Evolutionary conservation across 129 eudicot species (phyloP).

Genomic region (Mikania micrantha): DNA sequence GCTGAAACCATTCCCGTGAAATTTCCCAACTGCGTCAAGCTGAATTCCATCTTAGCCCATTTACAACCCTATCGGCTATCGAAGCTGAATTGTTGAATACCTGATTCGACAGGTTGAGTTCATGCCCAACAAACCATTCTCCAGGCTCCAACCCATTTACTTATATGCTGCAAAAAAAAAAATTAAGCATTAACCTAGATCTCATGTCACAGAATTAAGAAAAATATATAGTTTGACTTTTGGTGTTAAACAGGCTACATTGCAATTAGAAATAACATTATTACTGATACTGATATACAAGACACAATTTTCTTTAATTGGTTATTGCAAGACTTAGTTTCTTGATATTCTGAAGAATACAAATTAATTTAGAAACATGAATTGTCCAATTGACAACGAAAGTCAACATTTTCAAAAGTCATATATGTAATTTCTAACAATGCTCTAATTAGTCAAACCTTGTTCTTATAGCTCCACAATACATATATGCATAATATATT

Average conservation of each 20-base stretch:
- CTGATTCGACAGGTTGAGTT: not conserved
- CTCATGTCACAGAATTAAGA: not conserved
- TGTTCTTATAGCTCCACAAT: not conserved
- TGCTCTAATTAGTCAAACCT: too few relatives aligned
- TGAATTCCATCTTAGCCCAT: not conserved
- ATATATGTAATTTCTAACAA: too few relatives aligned
- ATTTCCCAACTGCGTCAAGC: not conserved
- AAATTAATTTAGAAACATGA: too few relatives aligned
- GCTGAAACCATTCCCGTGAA: too few relatives aligned
- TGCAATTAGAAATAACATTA: not conserved
- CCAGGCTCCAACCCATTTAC: not conserved
- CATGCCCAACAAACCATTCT: not conserved
- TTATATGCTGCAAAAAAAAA: constrained; percentile 11
- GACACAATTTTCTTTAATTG: not conserved
- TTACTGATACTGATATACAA: not conserved
- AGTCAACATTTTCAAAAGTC: not conserved
- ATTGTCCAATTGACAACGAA: not conserved
- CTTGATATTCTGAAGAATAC: not conserved
- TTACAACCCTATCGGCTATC: not conserved
- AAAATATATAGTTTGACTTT: constrained; percentile 2
- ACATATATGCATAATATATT: not conserved
- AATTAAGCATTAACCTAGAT: not conserved
- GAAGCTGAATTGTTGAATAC: not conserved
- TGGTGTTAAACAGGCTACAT: not conserved
- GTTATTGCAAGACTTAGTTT: not conserved